Base-by-base conservation (phyloP, 805 yeast species). In the Kuraishia molischiana region DNA sequence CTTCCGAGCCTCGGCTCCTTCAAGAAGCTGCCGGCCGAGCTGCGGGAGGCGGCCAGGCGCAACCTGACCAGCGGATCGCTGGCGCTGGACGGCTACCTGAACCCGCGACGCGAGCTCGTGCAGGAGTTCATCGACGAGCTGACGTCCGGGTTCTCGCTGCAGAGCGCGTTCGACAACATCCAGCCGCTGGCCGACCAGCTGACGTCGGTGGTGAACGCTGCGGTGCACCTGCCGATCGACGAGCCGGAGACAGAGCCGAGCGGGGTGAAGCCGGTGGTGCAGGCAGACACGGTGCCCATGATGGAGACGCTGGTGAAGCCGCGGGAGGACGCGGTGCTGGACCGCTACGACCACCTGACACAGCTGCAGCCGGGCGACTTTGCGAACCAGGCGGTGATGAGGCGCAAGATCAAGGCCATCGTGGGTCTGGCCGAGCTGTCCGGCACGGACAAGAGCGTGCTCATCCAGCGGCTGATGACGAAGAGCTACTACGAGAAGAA, bases 401-500 rank as follows among this genome's bases (percentile, higher is more conserved):
- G 83, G 46, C 49, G 51, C 21, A 62, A 72, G 49, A 76, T 77
- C 32, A 74, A 66, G 46, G 54, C 54, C 36, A 73, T 74, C 38
- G 64, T 72, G 36, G 49, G 52, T 3, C 51, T 66, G 37, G 47
- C 45, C 8, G 51, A 53, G 29, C 44, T 74, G 29, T 49, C 56
- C 21, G 72, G 74, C 38, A 41, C 52, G 26, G 62, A 64, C 55
- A 66, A 72, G 44, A 64, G 72, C 40, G 62, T 60, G 47, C 49
- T 79, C 41, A 74, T 78, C 14, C 83, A 82, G 32, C 65, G 70
- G 42, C 57, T 80, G 38, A 79, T 79, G 86, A 77, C 80, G 72
- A 75, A 80, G 5, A 74, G 82, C 33, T 76, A 74, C 42, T 67
- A 72, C 41, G 73, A 71, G 41, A 73, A 69, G 43, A 52, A 66